These are phyloP conservation scores for Mollisiaceae sp. DNA, from an alignment of 2,329 filamentous ascomycete genomes.

Conservation along the genomic window DNA sequence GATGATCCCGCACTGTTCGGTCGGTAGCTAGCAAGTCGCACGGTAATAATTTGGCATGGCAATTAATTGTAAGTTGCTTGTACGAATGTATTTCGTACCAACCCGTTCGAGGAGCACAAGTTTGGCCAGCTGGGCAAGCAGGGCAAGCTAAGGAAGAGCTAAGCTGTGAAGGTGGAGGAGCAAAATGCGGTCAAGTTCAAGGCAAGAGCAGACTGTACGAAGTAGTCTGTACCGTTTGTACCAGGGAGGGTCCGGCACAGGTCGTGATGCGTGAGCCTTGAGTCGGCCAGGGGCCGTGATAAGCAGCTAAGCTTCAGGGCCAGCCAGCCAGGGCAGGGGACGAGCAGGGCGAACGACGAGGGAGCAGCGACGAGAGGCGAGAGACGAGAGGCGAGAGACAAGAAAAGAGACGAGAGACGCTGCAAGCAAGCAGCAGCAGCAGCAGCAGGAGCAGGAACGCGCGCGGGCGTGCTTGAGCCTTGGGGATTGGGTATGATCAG, in stretches of 20 bases:
- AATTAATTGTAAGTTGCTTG: not conserved
- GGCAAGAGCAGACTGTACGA: not conserved
- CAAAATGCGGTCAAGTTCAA: slow-evolving; percentile 2
- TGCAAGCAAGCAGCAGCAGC: no score
- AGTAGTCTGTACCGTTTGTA: no score
- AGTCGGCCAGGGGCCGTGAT: not conserved
- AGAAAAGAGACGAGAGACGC: no score
- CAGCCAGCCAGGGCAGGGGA: slow-evolving; percentile 5
- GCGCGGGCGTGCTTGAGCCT: not conserved
- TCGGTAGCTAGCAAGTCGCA: not conserved
- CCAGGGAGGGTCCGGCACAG: not conserved
- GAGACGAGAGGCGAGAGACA: not conserved
- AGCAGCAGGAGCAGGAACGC: no score
- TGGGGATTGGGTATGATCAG: not conserved
- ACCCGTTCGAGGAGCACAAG: not conserved
- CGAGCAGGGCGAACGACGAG: not conserved
- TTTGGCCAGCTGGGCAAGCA: no score
- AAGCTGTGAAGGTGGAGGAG: not conserved
- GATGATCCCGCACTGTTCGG: not conserved
- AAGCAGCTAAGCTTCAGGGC: slow-evolving; percentile 9
- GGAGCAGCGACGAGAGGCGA: not conserved
- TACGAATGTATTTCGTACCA: not conserved
- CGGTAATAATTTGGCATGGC: not conserved
- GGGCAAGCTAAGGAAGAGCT: not conserved
- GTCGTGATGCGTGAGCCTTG: not conserved